phyloP scores from a whole-genome alignment of 2,329 filamentous ascomycete genomes.

The Pyrenophora graminea region DNA sequence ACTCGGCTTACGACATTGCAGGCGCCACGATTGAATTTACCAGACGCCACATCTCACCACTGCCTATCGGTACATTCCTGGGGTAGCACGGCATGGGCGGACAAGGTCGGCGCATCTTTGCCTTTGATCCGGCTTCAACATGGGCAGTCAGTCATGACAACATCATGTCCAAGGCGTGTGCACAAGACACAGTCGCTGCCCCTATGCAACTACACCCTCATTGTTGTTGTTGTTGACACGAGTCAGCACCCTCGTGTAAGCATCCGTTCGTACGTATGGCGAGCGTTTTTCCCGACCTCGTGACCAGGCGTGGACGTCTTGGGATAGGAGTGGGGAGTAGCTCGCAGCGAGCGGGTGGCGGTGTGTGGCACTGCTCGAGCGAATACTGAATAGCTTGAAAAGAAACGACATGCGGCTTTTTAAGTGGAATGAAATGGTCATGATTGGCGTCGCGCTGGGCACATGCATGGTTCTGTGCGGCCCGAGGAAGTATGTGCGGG shows the following conservation, averaged over 20 bases:
- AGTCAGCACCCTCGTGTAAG: too few species aligned
- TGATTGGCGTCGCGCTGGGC: slow-evolving; percentile 7
- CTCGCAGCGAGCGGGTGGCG: slow-evolving; percentile 4
- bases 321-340: neutral
- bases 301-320: neutral
- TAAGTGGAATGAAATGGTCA: slow-evolving; percentile 1
- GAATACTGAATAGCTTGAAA: slow-evolving; percentile 5
- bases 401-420: slow-evolving; percentile 8
- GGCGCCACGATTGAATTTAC: neutral
- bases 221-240: too few species aligned
- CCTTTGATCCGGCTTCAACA: neutral
- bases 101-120: neutral
- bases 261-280: neutral
- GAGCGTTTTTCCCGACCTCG: slow-evolving; percentile 1
- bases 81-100: slow-evolving; percentile 1
- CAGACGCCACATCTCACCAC: slow-evolving; percentile 2
- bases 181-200: too few species aligned
- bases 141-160: too few species aligned
- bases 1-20: slow-evolving; percentile 1
- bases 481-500: slow-evolving; percentile 10
- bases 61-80: neutral
- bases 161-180: too few species aligned
- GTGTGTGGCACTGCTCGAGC: slow-evolving; percentile 11
- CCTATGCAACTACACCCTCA: too few species aligned
- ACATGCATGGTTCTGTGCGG: slow-evolving; percentile 12